Evolutionary conservation across 768 basidiomycete genomes (phyloP), one percentile per base, ranked within the genome.

Genomic region (Daedaleopsis sinensis): DNA sequence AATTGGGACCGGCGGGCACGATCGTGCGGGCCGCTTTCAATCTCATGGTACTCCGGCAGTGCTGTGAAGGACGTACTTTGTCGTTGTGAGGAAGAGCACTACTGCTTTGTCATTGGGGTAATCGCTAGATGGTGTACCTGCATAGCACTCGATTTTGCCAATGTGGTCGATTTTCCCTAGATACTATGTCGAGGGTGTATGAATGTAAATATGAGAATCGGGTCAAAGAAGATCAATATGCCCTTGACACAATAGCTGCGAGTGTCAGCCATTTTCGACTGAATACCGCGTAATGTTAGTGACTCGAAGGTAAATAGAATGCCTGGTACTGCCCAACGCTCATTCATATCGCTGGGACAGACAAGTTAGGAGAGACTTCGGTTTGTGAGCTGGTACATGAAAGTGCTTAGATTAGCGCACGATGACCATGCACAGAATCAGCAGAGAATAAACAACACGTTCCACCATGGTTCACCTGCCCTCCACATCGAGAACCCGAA

Each of bases 111-210:
- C 71, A 63, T 74, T 74, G 37, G 72, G 61, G 50, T 77, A 74
- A 18, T 75, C 71, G 44, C 57, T 64, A 7, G 68, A 65, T 18
- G 81, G 80, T 0, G 78, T 78, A 16, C 74, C 73, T 47, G 80
- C 74, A 56, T 82, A 82, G 61, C 72, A 75, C 35, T 73, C 66
- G 39, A 79, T 66, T 9, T 79, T 80, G 8, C 69, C 74, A 50
- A 81, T 42, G 5, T 42, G 39, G 5, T 42, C 39, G 39, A 42
- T 42, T 10, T 42, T 42, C 5, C 39, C 39, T 42, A 18, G 39
- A 13, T 42, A 42, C 3, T 5, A 42, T 42, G 18, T 42, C 11
- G 39, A 18, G 11, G 5, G 18, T 3, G 11, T 11, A 18, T 12
- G 18, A 10, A 11, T 42, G 5, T 42, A 4, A 5, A 21, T 5